Evolutionary conservation across 2,329 filamentous ascomycete genomes (phyloP).

Genomic region (Knoxdaviesia proteae): DNA sequence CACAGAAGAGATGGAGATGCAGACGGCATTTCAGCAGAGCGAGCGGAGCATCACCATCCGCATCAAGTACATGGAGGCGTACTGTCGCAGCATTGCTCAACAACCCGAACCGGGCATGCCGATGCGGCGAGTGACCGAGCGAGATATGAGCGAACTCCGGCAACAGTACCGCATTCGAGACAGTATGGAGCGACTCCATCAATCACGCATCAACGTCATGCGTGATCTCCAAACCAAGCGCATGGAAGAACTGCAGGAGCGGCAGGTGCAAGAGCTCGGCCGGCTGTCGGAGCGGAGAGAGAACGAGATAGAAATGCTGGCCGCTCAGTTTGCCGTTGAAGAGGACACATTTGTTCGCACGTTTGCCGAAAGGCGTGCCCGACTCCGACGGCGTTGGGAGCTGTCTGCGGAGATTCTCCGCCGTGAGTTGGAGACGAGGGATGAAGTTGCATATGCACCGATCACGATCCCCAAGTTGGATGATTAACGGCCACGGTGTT

Average conservation of each 20-base stretch:
- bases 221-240: conserved; percentile 41
- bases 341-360: conserved; percentile 23
- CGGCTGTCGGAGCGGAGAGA: conserved; percentile 22
- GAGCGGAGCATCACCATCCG: conserved; percentile 35
- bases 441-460: conserved; percentile 20
- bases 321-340: conserved; percentile 25
- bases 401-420: conserved; percentile 30
- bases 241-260: conserved; percentile 34
- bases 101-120: conserved; percentile 19
- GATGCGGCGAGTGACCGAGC: conserved; percentile 32
- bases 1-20: conserved; percentile 39
- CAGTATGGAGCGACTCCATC: conserved; percentile 35
- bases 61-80: conserved; percentile 45
- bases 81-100: conserved; percentile 23
- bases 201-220: conserved; percentile 42
- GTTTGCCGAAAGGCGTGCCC: conserved; percentile 23
- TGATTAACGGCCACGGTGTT: not conserved
- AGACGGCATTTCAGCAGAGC: conserved; percentile 30
- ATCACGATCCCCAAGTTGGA: not conserved
- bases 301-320: conserved; percentile 26
- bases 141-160: conserved; percentile 34
- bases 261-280: conserved; percentile 30
- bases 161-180: conserved; percentile 41
- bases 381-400: conserved; percentile 28
- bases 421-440: conserved; percentile 26